phyloP scores from a whole-genome alignment of 306 rosid species.

The Mimosa bimucronata region DNA sequence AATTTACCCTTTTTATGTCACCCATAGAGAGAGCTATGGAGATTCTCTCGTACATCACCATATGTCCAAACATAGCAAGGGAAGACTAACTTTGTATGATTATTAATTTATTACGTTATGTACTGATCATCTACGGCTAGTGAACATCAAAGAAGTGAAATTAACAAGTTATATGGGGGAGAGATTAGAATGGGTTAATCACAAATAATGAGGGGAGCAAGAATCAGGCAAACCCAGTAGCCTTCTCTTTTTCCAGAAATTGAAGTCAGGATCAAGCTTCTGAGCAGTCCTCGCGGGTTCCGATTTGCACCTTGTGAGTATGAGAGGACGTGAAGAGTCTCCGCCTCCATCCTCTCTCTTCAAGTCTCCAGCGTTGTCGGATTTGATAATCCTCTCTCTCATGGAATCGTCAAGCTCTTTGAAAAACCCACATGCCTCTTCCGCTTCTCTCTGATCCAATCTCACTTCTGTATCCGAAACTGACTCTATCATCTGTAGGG shows the following conservation, averaged over 20 bases:
- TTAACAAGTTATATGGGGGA: neutral
- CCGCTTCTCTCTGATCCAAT: constrained; percentile 38
- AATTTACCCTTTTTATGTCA: constrained; percentile 21
- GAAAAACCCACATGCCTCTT: constrained; percentile 25
- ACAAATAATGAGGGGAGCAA: constrained; percentile 44
- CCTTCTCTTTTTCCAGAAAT: constrained; percentile 56
- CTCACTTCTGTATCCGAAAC: constrained; percentile 44
- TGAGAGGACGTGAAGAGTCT: constrained; percentile 43
- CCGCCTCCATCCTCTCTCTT: constrained; percentile 23
- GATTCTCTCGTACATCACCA: constrained; percentile 44
- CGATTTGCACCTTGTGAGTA: constrained; percentile 88
- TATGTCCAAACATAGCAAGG: constrained; percentile 26
- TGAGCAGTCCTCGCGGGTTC: constrained; percentile 71
- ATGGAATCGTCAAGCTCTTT: constrained; percentile 42
- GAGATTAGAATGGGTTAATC: constrained; percentile 45
- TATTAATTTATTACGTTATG: neutral
- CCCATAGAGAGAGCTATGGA: constrained; percentile 26
- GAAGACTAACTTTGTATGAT: neutral
- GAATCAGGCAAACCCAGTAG: constrained; percentile 55
- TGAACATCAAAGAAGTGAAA: neutral
- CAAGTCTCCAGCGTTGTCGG: constrained; percentile 39
- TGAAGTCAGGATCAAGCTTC: constrained; percentile 57
- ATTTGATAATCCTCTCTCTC: constrained; percentile 38
- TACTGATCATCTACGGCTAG: neutral
- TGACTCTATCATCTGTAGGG: constrained; percentile 34